phyloP scores from a whole-genome alignment of 169 alveolate genomes.

The Cryptosporidium sp. region DNA sequence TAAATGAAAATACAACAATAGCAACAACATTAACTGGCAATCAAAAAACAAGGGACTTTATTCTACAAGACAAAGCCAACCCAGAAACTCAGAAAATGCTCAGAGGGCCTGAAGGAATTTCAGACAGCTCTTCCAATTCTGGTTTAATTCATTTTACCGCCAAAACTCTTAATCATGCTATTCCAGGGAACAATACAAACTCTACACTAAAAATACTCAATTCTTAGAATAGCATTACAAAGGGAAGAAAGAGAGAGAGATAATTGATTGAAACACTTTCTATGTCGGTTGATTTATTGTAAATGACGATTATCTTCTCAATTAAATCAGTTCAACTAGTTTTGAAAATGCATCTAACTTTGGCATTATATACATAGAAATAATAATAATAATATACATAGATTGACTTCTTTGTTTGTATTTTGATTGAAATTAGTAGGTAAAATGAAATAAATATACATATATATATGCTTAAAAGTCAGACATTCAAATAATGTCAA shows the following conservation, averaged over 20 bases:
- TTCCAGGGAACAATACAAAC: not conserved
- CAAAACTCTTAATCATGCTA: not conserved
- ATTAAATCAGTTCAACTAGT: not conserved
- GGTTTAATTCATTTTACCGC: not conserved
- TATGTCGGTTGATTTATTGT: not conserved
- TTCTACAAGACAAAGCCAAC: not conserved
- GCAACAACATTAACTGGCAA: not conserved
- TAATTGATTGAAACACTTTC: not conserved
- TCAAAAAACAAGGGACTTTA: not conserved
- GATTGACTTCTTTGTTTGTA: too few relatives aligned
- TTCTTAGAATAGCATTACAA: not conserved
- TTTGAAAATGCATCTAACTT: not conserved
- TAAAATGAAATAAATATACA: too few relatives aligned
- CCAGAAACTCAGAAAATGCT: constrained; percentile 3
- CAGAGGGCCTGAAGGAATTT: constrained; percentile 3
- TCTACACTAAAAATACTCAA: not conserved
- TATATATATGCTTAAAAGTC: not conserved
- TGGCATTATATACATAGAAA: too few relatives aligned
- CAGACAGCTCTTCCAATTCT: not conserved
- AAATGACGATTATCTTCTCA: not conserved
- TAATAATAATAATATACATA: too few relatives aligned
- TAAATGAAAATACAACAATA: not conserved
- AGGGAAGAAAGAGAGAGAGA: not conserved
- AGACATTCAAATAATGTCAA: not conserved
- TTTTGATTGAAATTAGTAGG: not conserved